Conservation (phyloP, 169 alveolate species). For the Plasmodium sp. region DNA sequence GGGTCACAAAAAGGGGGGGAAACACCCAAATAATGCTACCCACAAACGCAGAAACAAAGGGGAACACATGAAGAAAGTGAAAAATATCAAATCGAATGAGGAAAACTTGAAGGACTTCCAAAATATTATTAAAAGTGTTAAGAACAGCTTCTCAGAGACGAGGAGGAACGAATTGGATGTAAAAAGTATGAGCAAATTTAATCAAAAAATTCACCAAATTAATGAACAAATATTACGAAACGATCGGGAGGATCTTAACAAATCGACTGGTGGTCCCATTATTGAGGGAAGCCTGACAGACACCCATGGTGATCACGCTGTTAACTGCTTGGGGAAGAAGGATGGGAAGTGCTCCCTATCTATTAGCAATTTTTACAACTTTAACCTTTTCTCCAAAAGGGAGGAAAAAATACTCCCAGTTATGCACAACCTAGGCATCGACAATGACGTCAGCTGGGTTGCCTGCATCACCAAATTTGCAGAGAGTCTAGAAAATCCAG, state of each 20-base stretch:
- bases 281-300: not conserved
- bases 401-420: conserved; percentile 5
- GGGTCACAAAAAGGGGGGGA: not conserved
- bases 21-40: not conserved
- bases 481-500: conserved; percentile 24
- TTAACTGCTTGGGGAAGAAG: not conserved
- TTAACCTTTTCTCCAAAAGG: conserved; percentile 30
- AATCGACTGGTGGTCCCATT: not conserved
- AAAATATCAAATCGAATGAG: conserved; percentile 46
- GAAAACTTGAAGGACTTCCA: conserved; percentile 63
- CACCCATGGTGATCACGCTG: not conserved
- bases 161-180: conserved; percentile 1
- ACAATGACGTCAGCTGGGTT: conserved; percentile 72
- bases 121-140: conserved; percentile 18
- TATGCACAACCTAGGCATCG: conserved; percentile 30
- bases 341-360: not conserved
- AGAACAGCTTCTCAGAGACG: not conserved
- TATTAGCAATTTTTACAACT: conserved; percentile 41
- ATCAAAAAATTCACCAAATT: conserved; percentile 6
- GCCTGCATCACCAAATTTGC: conserved; percentile 52
- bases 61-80: not conserved
- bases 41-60: not conserved
- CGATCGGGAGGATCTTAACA: not conserved
- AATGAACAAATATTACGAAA: not conserved
- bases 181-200: conserved; percentile 15